A percentile compares a stretch with the other conserved stretches of the same genome.
These are phyloP conservation scores for Colletotrichum caudatum DNA, from an alignment of 2,329 filamentous ascomycete species.

Conservation along the genomic window DNA sequence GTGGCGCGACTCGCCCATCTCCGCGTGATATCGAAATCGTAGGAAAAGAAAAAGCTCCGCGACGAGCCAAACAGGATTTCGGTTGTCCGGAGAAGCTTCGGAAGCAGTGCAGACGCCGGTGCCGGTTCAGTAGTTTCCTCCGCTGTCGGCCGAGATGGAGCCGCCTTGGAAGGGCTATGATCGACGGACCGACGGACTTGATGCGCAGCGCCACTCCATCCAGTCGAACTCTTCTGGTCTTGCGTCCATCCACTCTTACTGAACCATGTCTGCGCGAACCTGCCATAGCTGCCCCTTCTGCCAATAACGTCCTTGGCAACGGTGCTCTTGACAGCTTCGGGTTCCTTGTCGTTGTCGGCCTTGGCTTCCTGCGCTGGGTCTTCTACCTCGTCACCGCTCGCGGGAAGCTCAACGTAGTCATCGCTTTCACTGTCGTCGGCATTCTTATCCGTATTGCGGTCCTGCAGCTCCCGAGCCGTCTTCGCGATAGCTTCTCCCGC, in stretches of 20 bases:
- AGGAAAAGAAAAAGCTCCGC: slow-evolving; percentile 92
- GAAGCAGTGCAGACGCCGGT: slow-evolving; percentile 71
- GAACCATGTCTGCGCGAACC: slow-evolving; percentile 93
- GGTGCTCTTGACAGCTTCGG: slow-evolving; percentile 62
- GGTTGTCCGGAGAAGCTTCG: slow-evolving; percentile 85
- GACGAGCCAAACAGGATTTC: slow-evolving; percentile 86
- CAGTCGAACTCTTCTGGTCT: slow-evolving; percentile 76
- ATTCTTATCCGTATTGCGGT: slow-evolving; percentile 55
- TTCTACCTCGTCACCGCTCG: slow-evolving; percentile 58
- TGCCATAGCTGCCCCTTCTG: slow-evolving; percentile 84
- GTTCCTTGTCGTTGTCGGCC: slow-evolving; percentile 45
- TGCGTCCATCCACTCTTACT: slow-evolving; percentile 84
- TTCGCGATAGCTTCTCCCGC: slow-evolving; percentile 78
- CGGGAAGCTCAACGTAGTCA: slow-evolving; percentile 56
- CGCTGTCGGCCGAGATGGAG: slow-evolving; percentile 51
- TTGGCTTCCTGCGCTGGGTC: slow-evolving; percentile 53
- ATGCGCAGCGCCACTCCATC: slow-evolving; percentile 65
- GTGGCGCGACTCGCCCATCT: slow-evolving; percentile 61
- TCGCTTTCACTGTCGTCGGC: slow-evolving; percentile 60
- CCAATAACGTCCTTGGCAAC: slow-evolving; percentile 91
- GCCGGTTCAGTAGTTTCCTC: slow-evolving; percentile 53
- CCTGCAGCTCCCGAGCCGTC: slow-evolving; percentile 62
- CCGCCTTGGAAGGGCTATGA: slow-evolving; percentile 39
- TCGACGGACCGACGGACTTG: slow-evolving; percentile 36
- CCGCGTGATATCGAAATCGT: slow-evolving; percentile 91